Evolutionary conservation across 768 basidiomycete species (phyloP), one percentile per base, ranked within the genome.

Genomic region (Rhodosporidiobolus odoratus): DNA sequence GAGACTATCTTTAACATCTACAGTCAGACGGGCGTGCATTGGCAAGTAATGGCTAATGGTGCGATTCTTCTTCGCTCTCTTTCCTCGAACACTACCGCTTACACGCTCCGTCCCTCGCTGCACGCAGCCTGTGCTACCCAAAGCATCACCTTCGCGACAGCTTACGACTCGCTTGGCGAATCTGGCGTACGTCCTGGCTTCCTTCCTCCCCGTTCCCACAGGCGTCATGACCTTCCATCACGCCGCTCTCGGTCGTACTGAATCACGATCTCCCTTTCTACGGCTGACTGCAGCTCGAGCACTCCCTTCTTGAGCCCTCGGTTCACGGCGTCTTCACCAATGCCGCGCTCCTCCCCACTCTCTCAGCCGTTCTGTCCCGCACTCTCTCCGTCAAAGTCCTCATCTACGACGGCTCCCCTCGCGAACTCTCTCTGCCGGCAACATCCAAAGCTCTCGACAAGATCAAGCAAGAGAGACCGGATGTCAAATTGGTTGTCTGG

Each of bases 81-180:
- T 56, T 7, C 47, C 34, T 48, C 52, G 3, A 3, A 37, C 32
- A 1, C 15, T 19, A 43, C 54, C 35, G 41, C 16, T 21, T 38
- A 19, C 35, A 50, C 9, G 21, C 23, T n/a, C 23, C 21, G 30
- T 12, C 30, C 27, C 53, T 57, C 32, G 27, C 53, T 15, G 4
- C n/a, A 4, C 30, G 34, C 52, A 69, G 68, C 68, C 0, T 96
- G 92, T 78, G 84, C 86, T 0, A 84, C 84, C 21, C 89, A 93
- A 68, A 86, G 88, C 16, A 87, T 87, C 8, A 84, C 88, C 8
- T 90, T 96, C 74, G 93, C 92, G 2, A 98, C 96, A 2, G 93
- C 94, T 0, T 98, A 99, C 80, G 95, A 96, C 77, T 94, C 92
- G 1, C 88, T 98, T 32, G 94, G 95, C 61, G 88, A 89, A 77